A percentile compares a stretch with the other conserved stretches of the same genome.
Evolutionary conservation across 2,329 filamentous ascomycete genomes (phyloP).

Genomic region (Thermoascus crustaceus): DNA sequence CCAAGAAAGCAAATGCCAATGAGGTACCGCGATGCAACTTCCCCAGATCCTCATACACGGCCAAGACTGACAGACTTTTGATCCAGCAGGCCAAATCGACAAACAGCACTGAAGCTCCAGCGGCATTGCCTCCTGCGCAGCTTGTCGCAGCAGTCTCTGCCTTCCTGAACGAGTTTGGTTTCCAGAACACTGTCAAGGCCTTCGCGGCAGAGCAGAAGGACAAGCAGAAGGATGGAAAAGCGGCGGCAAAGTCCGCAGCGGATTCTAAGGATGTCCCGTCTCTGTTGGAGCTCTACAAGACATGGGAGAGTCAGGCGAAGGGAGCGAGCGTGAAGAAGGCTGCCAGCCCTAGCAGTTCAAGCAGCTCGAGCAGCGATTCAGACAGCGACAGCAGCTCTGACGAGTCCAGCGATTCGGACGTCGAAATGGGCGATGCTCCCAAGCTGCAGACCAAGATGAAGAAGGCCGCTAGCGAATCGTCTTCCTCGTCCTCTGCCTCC

Average conservation of each 20-base stretch:
- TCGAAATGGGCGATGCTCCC: conserved; percentile 36
- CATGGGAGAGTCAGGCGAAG: conserved; percentile 15
- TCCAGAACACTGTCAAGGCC: conserved; percentile 51
- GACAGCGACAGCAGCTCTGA: conserved; percentile 22
- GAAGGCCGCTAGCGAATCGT: conserved; percentile 11
- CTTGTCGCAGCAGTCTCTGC: conserved; percentile 58
- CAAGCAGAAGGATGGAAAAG: conserved; percentile 21
- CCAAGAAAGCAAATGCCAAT: conserved; percentile 1
- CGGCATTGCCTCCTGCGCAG: conserved; percentile 46
- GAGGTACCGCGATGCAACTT: conserved; percentile 2
- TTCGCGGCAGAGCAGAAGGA: conserved; percentile 55
- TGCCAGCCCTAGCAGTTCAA: conserved; percentile 12
- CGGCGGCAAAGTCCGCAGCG: conserved; percentile 11
- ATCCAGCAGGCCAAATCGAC: conserved; percentile 16
- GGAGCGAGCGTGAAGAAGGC: conserved; percentile 12
- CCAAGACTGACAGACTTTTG: conserved; percentile 3
- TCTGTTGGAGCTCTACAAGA: conserved; percentile 33
- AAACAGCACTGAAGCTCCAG: conserved; percentile 8
- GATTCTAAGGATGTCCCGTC: conserved; percentile 26
- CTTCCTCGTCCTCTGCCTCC: conserved; percentile 21
- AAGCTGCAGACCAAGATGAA: conserved; percentile 23
- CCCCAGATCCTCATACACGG: not conserved
- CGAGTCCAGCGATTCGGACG: conserved; percentile 32
- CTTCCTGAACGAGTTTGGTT: conserved; percentile 61
- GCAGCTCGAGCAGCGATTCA: conserved; percentile 10